Percentiles rank a stretch among this genome's conserved stretches.
Conservation (phyloP, 164 flowering plant species). For the Liriodendron chinense region DNA sequence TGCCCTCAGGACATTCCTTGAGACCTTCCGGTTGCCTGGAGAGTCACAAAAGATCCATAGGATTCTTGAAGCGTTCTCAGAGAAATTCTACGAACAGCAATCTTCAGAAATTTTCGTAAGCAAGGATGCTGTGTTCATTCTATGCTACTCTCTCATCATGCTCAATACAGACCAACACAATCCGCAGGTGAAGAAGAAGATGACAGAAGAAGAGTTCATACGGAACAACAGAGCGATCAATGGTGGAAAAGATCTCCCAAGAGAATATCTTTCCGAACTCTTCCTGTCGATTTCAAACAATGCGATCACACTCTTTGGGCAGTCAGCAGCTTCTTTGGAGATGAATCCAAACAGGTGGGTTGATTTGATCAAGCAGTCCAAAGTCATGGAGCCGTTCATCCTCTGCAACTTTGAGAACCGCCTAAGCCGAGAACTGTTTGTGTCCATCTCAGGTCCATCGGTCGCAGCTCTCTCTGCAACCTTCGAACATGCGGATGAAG, state of each 20-base stretch:
- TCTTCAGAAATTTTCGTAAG: conserved; percentile 60
- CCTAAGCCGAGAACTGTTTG: conserved; percentile 83
- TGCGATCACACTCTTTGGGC: conserved; percentile 52
- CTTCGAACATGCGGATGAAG: conserved; percentile 85
- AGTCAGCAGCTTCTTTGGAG: conserved; percentile 31
- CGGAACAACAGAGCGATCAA: conserved; percentile 86
- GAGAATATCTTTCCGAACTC: conserved; percentile 80
- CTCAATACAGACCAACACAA: conserved; percentile 96
- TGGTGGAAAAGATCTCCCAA: conserved; percentile 87
- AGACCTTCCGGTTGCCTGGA: conserved; percentile 85
- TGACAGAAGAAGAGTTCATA: conserved; percentile 99
- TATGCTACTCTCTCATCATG: conserved; percentile 92
- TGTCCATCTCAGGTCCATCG: conserved; percentile 73
- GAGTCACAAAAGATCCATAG: conserved; percentile 94
- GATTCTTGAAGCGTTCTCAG: conserved; percentile 84
- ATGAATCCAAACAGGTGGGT: conserved; percentile 81
- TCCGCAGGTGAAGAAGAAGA: conserved; percentile 95
- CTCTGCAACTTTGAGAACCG: conserved; percentile 40
- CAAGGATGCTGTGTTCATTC: conserved; percentile 76
- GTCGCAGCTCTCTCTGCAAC: conserved; percentile 68
- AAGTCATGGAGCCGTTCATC: conserved; percentile 36
- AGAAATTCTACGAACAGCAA: conserved; percentile 73
- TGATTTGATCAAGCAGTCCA: conserved; percentile 60
- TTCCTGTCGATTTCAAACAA: conserved; percentile 70
- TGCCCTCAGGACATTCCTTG: conserved; percentile 75